phyloP scores from a whole-genome alignment of 345 rosid genomes.

The Combretum micranthum region DNA sequence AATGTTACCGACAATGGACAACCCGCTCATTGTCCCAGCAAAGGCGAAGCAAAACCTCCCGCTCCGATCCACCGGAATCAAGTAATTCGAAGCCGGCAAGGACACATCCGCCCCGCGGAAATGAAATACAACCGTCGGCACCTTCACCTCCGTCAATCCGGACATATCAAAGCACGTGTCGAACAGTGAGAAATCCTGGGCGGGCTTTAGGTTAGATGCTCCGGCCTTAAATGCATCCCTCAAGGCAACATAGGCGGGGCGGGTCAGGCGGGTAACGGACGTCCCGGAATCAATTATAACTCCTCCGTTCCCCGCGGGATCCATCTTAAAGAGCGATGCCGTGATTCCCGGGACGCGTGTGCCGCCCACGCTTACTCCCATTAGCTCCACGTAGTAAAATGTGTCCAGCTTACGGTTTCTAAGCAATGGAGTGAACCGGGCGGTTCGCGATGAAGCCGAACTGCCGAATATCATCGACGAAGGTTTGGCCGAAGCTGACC shows the following conservation, averaged over 20 bases:
- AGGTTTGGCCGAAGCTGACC: constrained; percentile 72
- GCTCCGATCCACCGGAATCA: constrained; percentile 67
- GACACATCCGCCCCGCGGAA: constrained; percentile 89
- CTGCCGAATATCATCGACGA: constrained; percentile 79
- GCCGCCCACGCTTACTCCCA: constrained; percentile 88
- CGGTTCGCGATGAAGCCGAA: constrained; percentile 59
- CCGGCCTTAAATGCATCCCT: constrained; percentile 68
- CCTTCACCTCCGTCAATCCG: constrained; percentile 74
- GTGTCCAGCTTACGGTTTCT: constrained; percentile 85
- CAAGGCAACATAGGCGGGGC: constrained; percentile 72
- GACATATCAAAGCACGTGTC: constrained; percentile 91
- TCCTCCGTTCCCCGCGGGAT: constrained; percentile 69
- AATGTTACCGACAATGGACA: constrained; percentile 85
- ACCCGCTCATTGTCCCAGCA: constrained; percentile 80
- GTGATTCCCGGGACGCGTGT: constrained; percentile 56
- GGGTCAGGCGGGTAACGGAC: constrained; percentile 85
- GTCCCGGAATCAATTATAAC: constrained; percentile 94
- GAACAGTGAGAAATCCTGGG: constrained; percentile 76
- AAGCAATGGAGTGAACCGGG: constrained; percentile 67
- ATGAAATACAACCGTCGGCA: constrained; percentile 88
- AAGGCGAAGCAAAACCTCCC: constrained; percentile 93
- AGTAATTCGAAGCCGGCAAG: constrained; percentile 80
- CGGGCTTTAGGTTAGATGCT: constrained; percentile 52
- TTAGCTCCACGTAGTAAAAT: constrained; percentile 81
- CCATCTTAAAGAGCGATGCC: constrained; percentile 71